These are phyloP conservation scores for Purpureocillium takamizusanense DNA, from an alignment of 2,329 filamentous ascomycete genomes.

Conservation along the genomic window DNA sequence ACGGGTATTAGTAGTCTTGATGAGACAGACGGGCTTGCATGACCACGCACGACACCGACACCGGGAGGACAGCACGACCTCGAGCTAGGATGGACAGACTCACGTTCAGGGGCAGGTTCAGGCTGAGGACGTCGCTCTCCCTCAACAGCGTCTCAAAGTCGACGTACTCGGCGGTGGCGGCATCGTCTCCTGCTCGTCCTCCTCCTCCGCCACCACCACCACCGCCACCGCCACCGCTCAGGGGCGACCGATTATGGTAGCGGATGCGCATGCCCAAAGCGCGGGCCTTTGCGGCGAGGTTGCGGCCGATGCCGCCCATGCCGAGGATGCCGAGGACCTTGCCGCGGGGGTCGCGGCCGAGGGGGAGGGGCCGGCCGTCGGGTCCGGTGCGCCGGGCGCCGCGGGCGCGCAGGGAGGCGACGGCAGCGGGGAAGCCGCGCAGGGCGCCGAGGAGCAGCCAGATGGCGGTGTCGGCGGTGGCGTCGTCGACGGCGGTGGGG, in stretches of 20 bases:
- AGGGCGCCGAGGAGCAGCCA: constrained; percentile 76
- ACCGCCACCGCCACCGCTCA: constrained; percentile 45
- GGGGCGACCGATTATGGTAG: constrained; percentile 62
- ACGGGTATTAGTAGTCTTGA: neutral
- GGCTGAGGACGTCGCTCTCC: constrained; percentile 65
- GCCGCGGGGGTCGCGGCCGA: constrained; percentile 69
- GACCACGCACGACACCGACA: neutral
- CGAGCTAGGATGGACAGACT: constrained; percentile 33
- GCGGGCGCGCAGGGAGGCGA: constrained; percentile 55
- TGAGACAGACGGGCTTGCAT: neutral
- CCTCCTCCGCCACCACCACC: too few species aligned
- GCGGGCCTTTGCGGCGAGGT: constrained; percentile 63
- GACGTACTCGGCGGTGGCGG: constrained; percentile 61
- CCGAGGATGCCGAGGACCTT: constrained; percentile 74
- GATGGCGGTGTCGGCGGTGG: constrained; percentile 73
- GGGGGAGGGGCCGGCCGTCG: constrained; percentile 38
- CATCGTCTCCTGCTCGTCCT: too few species aligned
- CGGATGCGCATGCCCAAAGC: constrained; percentile 68
- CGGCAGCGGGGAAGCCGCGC: constrained; percentile 60
- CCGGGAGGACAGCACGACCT: neutral
- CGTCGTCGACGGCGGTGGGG: constrained; percentile 72
- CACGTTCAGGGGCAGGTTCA: constrained; percentile 77
- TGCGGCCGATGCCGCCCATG: constrained; percentile 78
- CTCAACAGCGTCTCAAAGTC: constrained; percentile 63
- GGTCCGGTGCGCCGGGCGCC: constrained; percentile 49